These are phyloP conservation scores for Cenchrus americanus DNA, from an alignment of 176 grass and related monocot genomes.

Conservation along the genomic window DNA sequence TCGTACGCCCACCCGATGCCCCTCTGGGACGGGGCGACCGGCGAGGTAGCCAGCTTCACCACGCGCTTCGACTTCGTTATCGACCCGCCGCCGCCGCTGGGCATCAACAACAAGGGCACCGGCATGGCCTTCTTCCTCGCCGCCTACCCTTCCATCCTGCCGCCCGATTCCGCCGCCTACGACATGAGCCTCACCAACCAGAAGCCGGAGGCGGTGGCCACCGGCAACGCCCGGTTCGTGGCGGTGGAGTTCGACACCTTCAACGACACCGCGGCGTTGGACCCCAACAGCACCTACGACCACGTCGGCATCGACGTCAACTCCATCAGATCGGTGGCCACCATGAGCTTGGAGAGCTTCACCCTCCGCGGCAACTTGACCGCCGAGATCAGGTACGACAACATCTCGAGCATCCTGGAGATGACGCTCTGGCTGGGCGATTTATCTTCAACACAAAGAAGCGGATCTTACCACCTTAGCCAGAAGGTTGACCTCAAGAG, in stretches of 20 bases:
- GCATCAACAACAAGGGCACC: constrained; percentile 5
- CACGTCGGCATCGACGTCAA: constrained; percentile 21
- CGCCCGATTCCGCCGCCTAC: neutral
- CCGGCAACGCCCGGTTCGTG: constrained; percentile 23
- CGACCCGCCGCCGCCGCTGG: neutral
- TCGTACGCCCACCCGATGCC: neutral
- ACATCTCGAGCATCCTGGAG: neutral
- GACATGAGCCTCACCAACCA: neutral
- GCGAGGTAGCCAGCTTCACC: constrained; percentile 42
- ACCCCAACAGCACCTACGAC: neutral
- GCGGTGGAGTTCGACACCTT: constrained; percentile 42
- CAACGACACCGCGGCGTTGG: neutral
- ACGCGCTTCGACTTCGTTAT: constrained; percentile 32
- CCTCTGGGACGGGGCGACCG: constrained; percentile 28
- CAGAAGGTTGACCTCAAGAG: constrained; percentile 43
- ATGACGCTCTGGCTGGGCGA: neutral
- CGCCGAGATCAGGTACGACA: constrained; percentile 7
- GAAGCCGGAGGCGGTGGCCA: fast-evolving
- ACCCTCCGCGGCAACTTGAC: constrained; percentile 14
- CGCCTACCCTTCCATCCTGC: constrained; percentile 19
- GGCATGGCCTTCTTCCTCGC: constrained; percentile 45
- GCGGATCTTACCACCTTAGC: neutral
- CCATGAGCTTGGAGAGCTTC: neutral
- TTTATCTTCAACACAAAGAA: neutral
- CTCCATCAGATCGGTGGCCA: constrained; percentile 5